Conservation (phyloP, 441 rosid species). For the Biscutella laevigata region DNA sequence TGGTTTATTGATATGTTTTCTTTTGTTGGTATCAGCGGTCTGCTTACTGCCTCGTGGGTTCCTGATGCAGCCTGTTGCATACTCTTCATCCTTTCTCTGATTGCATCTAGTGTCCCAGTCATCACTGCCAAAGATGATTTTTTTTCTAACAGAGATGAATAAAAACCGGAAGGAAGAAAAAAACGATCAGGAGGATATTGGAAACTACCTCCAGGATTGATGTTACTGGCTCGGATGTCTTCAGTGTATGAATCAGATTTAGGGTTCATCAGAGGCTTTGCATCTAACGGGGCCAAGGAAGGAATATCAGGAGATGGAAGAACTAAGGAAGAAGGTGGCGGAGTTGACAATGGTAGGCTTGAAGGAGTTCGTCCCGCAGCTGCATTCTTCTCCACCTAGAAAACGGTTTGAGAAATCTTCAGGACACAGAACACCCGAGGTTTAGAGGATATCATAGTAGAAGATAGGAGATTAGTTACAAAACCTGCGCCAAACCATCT, state of each 20-base stretch:
- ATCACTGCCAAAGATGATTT: background rate
- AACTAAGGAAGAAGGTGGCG: slow-evolving; percentile 74
- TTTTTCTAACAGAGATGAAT: slow-evolving; percentile 3
- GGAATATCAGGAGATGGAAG: slow-evolving; percentile 75
- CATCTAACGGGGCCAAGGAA: slow-evolving; percentile 60
- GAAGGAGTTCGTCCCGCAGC: slow-evolving; percentile 97
- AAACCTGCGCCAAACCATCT: slow-evolving; percentile 97
- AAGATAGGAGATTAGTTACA: slow-evolving; percentile 21
- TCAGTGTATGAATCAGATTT: slow-evolving; percentile 56
- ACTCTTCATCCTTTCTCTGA: slow-evolving; percentile 96
- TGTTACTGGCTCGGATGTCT: slow-evolving; percentile 44
- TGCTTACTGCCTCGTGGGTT: slow-evolving; percentile 49
- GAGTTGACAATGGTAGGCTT: slow-evolving; percentile 82
- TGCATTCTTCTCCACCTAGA: slow-evolving; percentile 95
- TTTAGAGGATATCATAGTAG: background rate
- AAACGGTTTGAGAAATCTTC: background rate
- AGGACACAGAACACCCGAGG: background rate
- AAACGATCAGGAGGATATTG: background rate
- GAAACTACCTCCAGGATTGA: slow-evolving; percentile 19
- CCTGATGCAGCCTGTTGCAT: slow-evolving; percentile 88
- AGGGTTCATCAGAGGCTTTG: slow-evolving; percentile 41
- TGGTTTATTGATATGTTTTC: slow-evolving; percentile 37
- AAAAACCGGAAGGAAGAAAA: background rate
- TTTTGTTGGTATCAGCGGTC: slow-evolving; percentile 40
- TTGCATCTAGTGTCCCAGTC: slow-evolving; percentile 81